These are phyloP conservation scores for Trichoderma afroharzianum DNA, from an alignment of 2,329 filamentous ascomycete species.

Conservation along the genomic window DNA sequence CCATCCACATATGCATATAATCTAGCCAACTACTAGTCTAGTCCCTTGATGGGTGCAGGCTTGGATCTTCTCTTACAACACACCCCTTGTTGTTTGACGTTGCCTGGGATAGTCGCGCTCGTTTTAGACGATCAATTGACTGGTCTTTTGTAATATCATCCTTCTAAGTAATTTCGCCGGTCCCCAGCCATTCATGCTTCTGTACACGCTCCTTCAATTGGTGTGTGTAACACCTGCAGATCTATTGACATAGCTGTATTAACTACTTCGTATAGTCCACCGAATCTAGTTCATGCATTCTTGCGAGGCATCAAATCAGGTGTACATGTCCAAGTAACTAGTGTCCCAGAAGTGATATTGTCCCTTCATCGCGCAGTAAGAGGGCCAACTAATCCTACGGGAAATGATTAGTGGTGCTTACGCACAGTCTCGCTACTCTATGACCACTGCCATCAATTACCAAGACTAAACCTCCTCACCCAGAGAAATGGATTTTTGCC, in stretches of 20 bases:
- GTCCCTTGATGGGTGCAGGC: neutral
- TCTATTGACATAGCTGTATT: neutral
- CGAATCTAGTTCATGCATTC: neutral
- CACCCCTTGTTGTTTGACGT: neutral
- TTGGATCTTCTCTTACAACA: neutral
- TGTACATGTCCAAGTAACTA: neutral
- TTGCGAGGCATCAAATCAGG: neutral
- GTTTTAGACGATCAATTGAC: neutral
- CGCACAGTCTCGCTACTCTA: neutral
- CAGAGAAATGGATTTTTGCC: neutral
- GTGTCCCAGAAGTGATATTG: neutral
- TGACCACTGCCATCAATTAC: neutral
- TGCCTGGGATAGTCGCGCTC: neutral
- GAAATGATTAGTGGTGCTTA: neutral
- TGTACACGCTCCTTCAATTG: neutral
- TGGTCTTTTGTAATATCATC: neutral
- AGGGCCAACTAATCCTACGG: neutral
- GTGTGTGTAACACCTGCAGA: neutral
- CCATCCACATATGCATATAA: neutral
- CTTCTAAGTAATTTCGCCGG: neutral
- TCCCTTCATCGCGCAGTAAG: neutral
- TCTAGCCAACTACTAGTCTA: neutral
- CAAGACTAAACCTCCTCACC: neutral
- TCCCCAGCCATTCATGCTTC: neutral
- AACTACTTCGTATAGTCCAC: neutral